phyloP scores from a whole-genome alignment of 208 protist species.

The Crithidia sp. region DNA sequence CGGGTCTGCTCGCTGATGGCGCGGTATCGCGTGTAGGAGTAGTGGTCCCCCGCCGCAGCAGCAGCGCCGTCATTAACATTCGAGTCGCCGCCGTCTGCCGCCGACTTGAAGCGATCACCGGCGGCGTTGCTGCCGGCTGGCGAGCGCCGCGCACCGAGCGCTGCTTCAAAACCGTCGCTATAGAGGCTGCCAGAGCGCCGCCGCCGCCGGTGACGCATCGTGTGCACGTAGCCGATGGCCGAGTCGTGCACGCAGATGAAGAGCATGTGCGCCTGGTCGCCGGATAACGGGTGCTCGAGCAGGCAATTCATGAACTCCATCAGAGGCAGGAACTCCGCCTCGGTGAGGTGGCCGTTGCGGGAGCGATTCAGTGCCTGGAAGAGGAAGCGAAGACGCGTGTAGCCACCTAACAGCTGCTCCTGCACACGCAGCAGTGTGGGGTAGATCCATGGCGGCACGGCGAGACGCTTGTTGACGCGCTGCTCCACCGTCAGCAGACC shows the following conservation, averaged over 20 bases:
- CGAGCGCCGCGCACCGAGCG: background rate
- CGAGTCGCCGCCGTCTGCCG: background rate
- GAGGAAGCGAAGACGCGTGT: conserved; percentile 37
- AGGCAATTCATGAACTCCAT: conserved; percentile 59
- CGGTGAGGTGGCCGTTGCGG: conserved; percentile 52
- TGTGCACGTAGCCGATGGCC: conserved; percentile 31
- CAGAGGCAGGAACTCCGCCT: conserved; percentile 57
- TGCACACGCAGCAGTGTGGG: conserved; percentile 60
- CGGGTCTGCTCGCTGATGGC: conserved; percentile 5
- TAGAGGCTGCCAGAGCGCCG: conserved; percentile 17
- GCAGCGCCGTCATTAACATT: background rate
- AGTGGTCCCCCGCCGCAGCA: background rate
- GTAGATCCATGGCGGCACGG: conserved; percentile 62
- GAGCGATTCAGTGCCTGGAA: conserved; percentile 62
- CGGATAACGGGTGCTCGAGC: conserved; percentile 50
- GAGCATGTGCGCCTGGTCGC: conserved; percentile 38
- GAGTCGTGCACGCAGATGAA: conserved; percentile 54
- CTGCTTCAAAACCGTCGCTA: background rate
- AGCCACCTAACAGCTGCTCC: conserved; percentile 51
- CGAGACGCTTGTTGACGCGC: conserved; percentile 18
- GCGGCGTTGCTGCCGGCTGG: background rate
- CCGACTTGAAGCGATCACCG: background rate
- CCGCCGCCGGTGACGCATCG: conserved; percentile 13
- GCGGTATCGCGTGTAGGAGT: conserved; percentile 13
- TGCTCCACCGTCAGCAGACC: background rate